Evolutionary conservation across 2,329 filamentous ascomycete species (phyloP), one percentile per base, ranked within the genome.

Genomic region (Hypomyces rosellus): DNA sequence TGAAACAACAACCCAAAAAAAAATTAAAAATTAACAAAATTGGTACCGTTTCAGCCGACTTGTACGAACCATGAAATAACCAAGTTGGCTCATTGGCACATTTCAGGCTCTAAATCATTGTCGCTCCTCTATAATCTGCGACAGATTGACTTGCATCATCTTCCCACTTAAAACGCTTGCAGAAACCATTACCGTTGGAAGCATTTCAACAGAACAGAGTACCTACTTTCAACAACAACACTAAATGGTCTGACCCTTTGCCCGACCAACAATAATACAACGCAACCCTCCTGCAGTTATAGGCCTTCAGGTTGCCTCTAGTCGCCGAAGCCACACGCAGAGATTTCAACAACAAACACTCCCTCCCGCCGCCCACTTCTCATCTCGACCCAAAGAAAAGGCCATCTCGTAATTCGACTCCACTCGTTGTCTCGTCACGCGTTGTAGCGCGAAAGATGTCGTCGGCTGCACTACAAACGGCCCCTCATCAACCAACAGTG

Each of bases 381-480:
- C 25, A 8, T 30, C 25, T 30, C 25, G 25, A 30, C 25, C 25
- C 3, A 20, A 20, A 20, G 20, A 5, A 20, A 30, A 30, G 25
- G 25, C 25, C 25, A 30, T 30, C 38, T 20, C 15, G 6, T 41
- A 12, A 11, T 13, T 18, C 38, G 42, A 50, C 34, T 45, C 37
- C n/a, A 20, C 33, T 47, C 42, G 48, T 47, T 53, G 50, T 30
- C 22, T 34, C 41, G 39, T 46, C 48, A 46, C 48, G 48, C 48
- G 51, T 49, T 50, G 49, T 37, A 51, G 57, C 57, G 58, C 60
- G 58, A 34, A 45, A 36, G 54, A 68, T 62, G 69, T 82, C 78
- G 69, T 82, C 78, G 67, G 78, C 82, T 73, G 78, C 78, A 60
- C 70, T 86, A 65, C 82, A 85, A 68, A 71, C 78, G 57, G 70